Evolutionary conservation across 2,329 filamentous ascomycete genomes (phyloP).

Genomic region (Ophiostoma himal-ulmi): DNA sequence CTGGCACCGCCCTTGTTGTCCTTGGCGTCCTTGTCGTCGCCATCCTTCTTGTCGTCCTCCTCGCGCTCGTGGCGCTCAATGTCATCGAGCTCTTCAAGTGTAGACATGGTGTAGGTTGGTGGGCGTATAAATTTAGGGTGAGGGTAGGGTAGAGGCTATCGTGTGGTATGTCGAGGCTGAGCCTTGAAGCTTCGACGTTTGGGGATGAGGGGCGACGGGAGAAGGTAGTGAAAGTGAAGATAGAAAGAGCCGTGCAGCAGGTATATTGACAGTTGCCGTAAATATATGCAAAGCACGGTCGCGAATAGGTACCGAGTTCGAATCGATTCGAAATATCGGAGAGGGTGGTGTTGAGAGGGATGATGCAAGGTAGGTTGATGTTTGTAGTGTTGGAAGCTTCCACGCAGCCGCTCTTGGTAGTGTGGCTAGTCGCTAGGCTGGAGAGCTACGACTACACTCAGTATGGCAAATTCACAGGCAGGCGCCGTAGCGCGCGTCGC

Average conservation of each 20-base stretch:
- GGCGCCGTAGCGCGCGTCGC: conserved; percentile 23
- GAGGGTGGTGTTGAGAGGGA: conserved; percentile 16
- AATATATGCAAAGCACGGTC: background rate
- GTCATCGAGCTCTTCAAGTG: conserved; percentile 86
- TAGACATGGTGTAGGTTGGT: conserved; percentile 61
- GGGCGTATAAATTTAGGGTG: background rate
- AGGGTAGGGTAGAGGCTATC: conserved; percentile 1
- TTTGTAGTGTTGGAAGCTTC: conserved; percentile 18
- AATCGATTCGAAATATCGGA: conserved; percentile 9
- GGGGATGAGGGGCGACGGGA: background rate
- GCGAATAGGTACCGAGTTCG: conserved; percentile 7
- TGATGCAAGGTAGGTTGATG: conserved; percentile 10
- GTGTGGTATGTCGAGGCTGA: background rate
- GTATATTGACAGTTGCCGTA: background rate
- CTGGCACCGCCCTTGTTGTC: conserved; percentile 49
- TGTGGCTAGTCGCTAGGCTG: conserved; percentile 8
- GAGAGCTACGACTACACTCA: conserved; percentile 18
- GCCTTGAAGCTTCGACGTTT: background rate
- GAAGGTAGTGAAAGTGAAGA: background rate
- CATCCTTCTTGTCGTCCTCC: conserved; percentile 43
- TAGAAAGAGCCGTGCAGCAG: background rate
- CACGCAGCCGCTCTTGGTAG: conserved; percentile 12
- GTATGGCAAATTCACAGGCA: conserved; percentile 20
- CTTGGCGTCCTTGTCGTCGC: conserved; percentile 28
- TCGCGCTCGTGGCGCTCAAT: conserved; percentile 75